A percentile compares a stretch with the other conserved stretches of the same genome.
phyloP scores from a whole-genome alignment of 2,329 filamentous ascomycete species.

The Pseudogymnoascus sp. region DNA sequence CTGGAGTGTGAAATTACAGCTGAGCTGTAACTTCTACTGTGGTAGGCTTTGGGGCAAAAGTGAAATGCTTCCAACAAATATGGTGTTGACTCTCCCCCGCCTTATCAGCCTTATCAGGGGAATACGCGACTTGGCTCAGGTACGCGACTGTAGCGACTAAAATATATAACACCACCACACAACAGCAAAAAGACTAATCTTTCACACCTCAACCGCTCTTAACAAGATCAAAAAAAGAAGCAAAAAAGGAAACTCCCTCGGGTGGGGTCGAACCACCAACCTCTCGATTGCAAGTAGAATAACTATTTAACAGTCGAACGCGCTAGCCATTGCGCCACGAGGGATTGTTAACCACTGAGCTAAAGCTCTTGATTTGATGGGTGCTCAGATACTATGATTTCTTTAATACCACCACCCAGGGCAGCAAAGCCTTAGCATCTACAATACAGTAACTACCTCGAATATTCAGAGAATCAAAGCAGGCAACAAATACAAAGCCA shows the following conservation, averaged over 20 bases:
- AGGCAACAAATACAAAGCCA: neutral
- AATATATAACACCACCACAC: slow-evolving; percentile 2
- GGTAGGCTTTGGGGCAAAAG: slow-evolving; percentile 1
- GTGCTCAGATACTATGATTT: neutral
- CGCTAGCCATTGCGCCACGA: slow-evolving; percentile 12
- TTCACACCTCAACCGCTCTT: neutral
- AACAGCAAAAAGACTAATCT: neutral
- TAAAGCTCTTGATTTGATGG: neutral
- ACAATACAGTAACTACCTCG: too few relatives aligned
- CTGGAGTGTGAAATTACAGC: neutral
- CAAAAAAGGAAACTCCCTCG: slow-evolving; percentile 8
- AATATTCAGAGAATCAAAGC: neutral
- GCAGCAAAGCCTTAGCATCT: too few relatives aligned
- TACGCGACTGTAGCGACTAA: slow-evolving; percentile 9
- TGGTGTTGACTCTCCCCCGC: neutral
- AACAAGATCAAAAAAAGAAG: neutral
- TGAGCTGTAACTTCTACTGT: slow-evolving; percentile 2
- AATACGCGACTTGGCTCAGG: slow-evolving; percentile 6
- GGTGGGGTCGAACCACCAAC: slow-evolving; percentile 12
- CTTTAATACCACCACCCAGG: neutral
- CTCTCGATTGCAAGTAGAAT: slow-evolving; percentile 9
- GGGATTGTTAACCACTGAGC: slow-evolving; percentile 8
- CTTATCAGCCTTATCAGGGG: neutral
- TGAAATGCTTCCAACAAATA: neutral
- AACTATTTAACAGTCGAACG: slow-evolving; percentile 11